Percentiles rank a stretch among this genome's conserved stretches.
Evolutionary conservation across 2,329 filamentous ascomycete species (phyloP).

Genomic region (Aspergillus sp.): DNA sequence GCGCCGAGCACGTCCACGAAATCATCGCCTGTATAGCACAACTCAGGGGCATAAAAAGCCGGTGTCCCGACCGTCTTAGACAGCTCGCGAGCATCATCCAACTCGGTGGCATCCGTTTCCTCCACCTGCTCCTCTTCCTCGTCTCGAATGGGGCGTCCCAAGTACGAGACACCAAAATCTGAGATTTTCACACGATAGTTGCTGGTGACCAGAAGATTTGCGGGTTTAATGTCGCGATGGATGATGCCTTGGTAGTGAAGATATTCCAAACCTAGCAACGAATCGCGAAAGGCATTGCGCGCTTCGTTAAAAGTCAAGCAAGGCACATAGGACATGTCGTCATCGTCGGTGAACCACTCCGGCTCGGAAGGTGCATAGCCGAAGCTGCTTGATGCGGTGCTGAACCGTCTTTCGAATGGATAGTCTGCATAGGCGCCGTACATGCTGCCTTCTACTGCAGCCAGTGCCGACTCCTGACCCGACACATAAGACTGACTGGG

Average conservation of each 20-base stretch:
- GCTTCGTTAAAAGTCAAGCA: slow-evolving; percentile 85
- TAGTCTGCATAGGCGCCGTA: slow-evolving; percentile 69
- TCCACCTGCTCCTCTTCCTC: slow-evolving; percentile 76
- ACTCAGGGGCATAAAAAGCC: slow-evolving; percentile 94
- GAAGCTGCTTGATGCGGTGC: slow-evolving; percentile 70
- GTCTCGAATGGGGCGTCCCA: slow-evolving; percentile 82
- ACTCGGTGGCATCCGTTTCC: slow-evolving; percentile 80
- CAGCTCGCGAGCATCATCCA: slow-evolving; percentile 92
- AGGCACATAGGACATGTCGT: slow-evolving; percentile 90
- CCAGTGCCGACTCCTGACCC: slow-evolving; percentile 35
- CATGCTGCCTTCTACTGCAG: slow-evolving; percentile 75
- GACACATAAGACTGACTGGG: slow-evolving; percentile 56
- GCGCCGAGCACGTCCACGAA: slow-evolving; percentile 55
- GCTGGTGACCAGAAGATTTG: slow-evolving; percentile 84
- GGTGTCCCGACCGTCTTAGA: slow-evolving; percentile 97
- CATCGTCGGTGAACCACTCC: slow-evolving; percentile 56
- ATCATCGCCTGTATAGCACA: slow-evolving; percentile 83
- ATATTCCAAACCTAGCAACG: slow-evolving; percentile 89
- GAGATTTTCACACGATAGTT: slow-evolving; percentile 94
- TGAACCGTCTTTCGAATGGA: slow-evolving; percentile 70
- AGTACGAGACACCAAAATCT: slow-evolving; percentile 97
- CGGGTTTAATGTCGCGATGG: slow-evolving; percentile 82
- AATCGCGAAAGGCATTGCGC: slow-evolving; percentile 84
- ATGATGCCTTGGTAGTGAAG: slow-evolving; percentile 85
- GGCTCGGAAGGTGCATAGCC: slow-evolving; percentile 47